Percentiles rank a stretch among this genome's conserved stretches.
Conservation (phyloP, 2,329 filamentous ascomycete genomes). For the Cordyceps cicadae region DNA sequence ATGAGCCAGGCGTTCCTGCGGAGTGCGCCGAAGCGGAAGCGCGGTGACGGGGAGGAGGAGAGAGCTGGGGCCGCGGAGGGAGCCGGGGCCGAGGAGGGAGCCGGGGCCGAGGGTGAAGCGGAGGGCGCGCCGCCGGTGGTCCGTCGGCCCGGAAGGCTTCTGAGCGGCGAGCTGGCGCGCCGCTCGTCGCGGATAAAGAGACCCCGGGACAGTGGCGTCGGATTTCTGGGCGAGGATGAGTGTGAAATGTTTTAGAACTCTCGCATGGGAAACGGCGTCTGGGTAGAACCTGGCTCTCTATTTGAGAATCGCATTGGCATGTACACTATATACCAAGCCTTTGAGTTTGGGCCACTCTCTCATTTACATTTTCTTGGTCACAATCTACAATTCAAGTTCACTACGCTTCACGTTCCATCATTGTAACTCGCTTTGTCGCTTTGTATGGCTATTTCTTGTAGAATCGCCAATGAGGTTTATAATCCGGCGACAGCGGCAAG, state of each 20-base stretch:
- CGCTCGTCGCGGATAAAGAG: slow-evolving; percentile 30
- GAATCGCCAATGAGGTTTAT: slow-evolving; percentile 43
- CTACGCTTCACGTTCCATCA: too few relatives aligned
- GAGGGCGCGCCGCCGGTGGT: not conserved
- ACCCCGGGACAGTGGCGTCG: slow-evolving; percentile 47
- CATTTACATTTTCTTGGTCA: not conserved
- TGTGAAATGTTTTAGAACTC: slow-evolving; percentile 6
- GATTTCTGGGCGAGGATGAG: slow-evolving; percentile 45
- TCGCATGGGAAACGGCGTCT: not conserved
- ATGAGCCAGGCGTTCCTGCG: slow-evolving; percentile 39
- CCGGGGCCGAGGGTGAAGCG: not conserved
- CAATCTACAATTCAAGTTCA: not conserved
- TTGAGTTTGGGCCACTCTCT: not conserved
- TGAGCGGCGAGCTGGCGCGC: slow-evolving; percentile 23
- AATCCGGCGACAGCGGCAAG: slow-evolving; percentile 33
- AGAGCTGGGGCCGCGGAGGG: too few relatives aligned
- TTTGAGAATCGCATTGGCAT: not conserved
- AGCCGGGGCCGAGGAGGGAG: not conserved
- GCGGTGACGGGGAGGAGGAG: not conserved
- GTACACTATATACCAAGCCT: not conserved
- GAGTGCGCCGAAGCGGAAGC: slow-evolving; percentile 18
- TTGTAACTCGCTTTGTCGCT: not conserved
- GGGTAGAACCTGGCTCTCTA: not conserved
- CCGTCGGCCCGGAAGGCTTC: slow-evolving; percentile 15
- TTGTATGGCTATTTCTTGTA: slow-evolving; percentile 22